Conservation (phyloP, 176 grass and related monocot species). For the Eragrostis nindensis region DNA sequence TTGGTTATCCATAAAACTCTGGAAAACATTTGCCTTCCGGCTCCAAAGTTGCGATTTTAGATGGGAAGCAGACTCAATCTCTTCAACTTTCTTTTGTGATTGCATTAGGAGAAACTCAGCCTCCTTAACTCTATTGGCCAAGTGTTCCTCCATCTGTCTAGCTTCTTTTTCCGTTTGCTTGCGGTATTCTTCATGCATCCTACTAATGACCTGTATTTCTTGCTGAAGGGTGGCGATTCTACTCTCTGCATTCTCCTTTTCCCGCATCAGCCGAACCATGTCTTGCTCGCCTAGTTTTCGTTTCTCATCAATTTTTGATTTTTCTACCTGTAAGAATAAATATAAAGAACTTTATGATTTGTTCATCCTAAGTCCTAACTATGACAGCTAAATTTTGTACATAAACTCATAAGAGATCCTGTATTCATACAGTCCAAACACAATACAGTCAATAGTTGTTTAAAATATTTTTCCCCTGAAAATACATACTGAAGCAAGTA, state of each 20-base stretch:
- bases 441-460: not conserved
- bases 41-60: slow-evolving; percentile 79
- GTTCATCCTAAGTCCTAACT: slow-evolving; percentile 7
- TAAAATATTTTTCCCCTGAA: not conserved
- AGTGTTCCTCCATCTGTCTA: slow-evolving; percentile 66
- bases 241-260: slow-evolving; percentile 74
- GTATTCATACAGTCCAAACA: slow-evolving; percentile 17
- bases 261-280: slow-evolving; percentile 54
- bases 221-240: slow-evolving; percentile 64
- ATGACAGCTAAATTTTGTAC: slow-evolving; percentile 1
- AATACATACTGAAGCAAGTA: slow-evolving; percentile 20
- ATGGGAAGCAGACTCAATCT: slow-evolving; percentile 71
- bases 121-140: slow-evolving; percentile 67
- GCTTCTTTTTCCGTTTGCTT: slow-evolving; percentile 63
- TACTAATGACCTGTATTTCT: slow-evolving; percentile 77
- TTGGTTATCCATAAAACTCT: slow-evolving; percentile 65
- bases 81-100: slow-evolving; percentile 76
- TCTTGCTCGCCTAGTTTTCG: slow-evolving; percentile 68
- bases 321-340: slow-evolving; percentile 69
- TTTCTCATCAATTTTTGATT: slow-evolving; percentile 82
- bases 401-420: slow-evolving; percentile 31
- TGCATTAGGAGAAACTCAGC: slow-evolving; percentile 67
- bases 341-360: slow-evolving; percentile 9
- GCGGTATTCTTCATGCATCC: slow-evolving; percentile 58
- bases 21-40: slow-evolving; percentile 75